phyloP scores from a whole-genome alignment of 208 protist species.

The Acanthamoeba healyi region DNA sequence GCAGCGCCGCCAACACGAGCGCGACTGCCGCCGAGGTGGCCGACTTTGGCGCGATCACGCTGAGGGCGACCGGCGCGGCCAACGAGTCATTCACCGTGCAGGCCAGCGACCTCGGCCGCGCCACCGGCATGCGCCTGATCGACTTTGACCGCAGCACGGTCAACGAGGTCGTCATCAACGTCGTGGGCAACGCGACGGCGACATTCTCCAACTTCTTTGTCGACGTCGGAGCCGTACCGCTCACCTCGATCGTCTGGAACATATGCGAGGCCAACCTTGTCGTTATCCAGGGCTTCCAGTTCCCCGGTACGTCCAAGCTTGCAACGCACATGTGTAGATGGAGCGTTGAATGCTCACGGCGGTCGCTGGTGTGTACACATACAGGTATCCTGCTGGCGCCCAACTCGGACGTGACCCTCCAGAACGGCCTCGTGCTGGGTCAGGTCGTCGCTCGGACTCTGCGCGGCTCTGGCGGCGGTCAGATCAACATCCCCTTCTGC shows the following conservation, averaged over 20 bases:
- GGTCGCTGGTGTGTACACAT: not conserved
- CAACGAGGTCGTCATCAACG: conserved; percentile 32
- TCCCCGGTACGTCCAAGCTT: conserved; percentile 22
- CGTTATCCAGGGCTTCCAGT: conserved; percentile 48
- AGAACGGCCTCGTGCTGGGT: conserved; percentile 31
- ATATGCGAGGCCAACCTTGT: not conserved
- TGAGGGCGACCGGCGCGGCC: not conserved
- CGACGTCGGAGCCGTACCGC: conserved; percentile 1
- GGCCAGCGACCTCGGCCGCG: not conserved
- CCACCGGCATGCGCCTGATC: conserved; percentile 8
- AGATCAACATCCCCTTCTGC: conserved; percentile 34
- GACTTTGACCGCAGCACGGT: not conserved
- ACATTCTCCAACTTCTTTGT: conserved; percentile 62
- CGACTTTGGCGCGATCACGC: conserved; percentile 24
- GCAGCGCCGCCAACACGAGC: not conserved
- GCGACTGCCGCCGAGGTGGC: not conserved
- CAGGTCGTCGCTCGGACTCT: not conserved
- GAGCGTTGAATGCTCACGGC: no score
- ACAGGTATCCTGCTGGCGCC: conserved; percentile 4
- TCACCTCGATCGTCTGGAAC: conserved; percentile 19
- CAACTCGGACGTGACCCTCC: conserved; percentile 27
- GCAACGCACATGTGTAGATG: not conserved
- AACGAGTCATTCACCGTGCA: conserved; percentile 16
- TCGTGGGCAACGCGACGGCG: not conserved
- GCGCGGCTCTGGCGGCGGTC: conserved; percentile 43